Evolutionary conservation across 441 rosid species (phyloP), one percentile per base, ranked within the genome.

Genomic region (Daphne laureola): DNA sequence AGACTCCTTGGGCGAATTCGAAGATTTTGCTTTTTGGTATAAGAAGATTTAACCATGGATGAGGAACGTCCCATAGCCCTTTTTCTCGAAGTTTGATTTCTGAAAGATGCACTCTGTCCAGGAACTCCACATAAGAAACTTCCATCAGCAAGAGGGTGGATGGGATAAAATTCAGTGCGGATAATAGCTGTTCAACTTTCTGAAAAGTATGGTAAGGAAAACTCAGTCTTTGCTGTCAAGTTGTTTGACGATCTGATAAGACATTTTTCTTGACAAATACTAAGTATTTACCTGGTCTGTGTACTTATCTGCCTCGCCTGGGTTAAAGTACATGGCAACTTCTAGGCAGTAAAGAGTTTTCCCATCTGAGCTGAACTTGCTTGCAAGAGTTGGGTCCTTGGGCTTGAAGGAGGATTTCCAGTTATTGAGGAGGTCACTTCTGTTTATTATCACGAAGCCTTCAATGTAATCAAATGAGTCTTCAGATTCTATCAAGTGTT

Each of bases 21-120:
- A n/a, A 40, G 13, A 88, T 82, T 54, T 74, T 69, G 76, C 81
- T 79, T 67, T 68, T 82, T 8, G 98, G 95, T 49, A 91, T 47
- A 26, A 91, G 65, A 63, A 91, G 89, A 68, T 86, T 88, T 47
- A 92, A 53, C 96, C 98, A 92, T 50, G 98, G 98, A 75, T 92
- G 96, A 46, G 92, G 92, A 67, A 89, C 79, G 23, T 92, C 98
- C 96, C 98, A 84, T 65, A 82, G 55, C 25, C 92, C 96, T 60
- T 84, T 74, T 65, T 64, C 78, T 63, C 81, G 72, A 53, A 92
- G 90, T 67, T 81, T 84, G 53, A 65, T 58, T 73, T 79, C 94
- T 0, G 85, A 73, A 3, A 68, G 27, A 42, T 92, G 96, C 50
- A 92, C 96, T 41, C 98, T 77, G 46, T 92, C 84, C 35, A 92